Base-by-base conservation (phyloP, 1,284 basidiomycete species). In the Cryptococcus jaspeensis region DNA sequence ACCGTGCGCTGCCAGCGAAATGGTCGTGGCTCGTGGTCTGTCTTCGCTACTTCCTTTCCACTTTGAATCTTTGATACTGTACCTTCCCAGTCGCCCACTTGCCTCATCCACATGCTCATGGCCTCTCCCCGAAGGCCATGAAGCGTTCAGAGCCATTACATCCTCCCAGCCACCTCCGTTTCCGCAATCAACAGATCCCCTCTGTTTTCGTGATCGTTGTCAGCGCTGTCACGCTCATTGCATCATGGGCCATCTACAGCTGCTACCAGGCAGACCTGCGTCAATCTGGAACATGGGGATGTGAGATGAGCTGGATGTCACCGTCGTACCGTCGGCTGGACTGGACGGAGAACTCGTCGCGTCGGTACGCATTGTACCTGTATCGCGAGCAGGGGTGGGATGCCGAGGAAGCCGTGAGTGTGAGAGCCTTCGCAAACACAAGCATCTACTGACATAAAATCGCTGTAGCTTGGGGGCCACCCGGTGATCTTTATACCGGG, bases 301-400 rank as follows among this genome's bases (percentile, higher is more conserved):
- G 95, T 78, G 86, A 90, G 53, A 99, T 99, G 95, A 92, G 92
- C 58, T 93, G 87, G 82, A 99, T 99, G 96, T 89, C 84, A 5
- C 95, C 94, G 0, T 88, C 88, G 5, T 99, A 98, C 75, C 28
- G 46, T 0, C 55, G 36, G 1, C 77, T 55, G 79, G 83, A 15
- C 85, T 89, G 85, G 87, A 85, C 32, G 83, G 85, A 20, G 78
- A 91, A 52, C 12, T 63, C 60, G 6, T 85, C 85, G 20, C 74
- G 74, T 20, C 83, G 91, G 56, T 98, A 98, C 74, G 85, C 84
- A 2, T 81, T 98, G 25, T 92, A 86, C 80, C 80, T 98, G 28
- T 99, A 99, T 74, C 85, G 93, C 23, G 96, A 99, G 77, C 87
- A 86, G 2, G 89, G 87, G 11, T 89, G 88, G 86, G 90, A 95